Evolutionary conservation across 345 rosid species (phyloP).

Genomic region (Combretum micranthum): DNA sequence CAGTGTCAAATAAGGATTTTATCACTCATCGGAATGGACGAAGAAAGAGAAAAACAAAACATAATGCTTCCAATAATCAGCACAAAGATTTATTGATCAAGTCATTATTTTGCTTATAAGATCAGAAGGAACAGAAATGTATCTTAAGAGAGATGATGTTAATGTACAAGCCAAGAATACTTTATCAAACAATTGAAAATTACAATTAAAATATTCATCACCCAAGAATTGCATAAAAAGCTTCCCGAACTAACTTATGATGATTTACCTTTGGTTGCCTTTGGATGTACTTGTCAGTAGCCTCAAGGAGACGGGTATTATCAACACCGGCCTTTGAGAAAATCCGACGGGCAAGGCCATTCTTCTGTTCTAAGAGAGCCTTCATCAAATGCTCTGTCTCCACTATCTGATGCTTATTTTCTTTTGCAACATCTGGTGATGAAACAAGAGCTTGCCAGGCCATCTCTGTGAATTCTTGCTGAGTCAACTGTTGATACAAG

Average conservation of each 20-base stretch:
- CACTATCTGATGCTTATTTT: slow-evolving; percentile 94
- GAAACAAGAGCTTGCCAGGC: slow-evolving; percentile 99
- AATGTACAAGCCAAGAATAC: too few relatives aligned
- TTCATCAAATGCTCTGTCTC: slow-evolving; percentile 98
- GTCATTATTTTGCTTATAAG: too few relatives aligned
- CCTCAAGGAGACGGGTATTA: slow-evolving; percentile 83
- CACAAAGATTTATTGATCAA: too few relatives aligned
- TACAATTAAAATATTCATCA: not conserved
- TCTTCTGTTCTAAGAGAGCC: slow-evolving; percentile 93
- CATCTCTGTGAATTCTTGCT: slow-evolving; percentile 96
- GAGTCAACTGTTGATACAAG: slow-evolving; percentile 56
- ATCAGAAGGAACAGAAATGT: too few relatives aligned
- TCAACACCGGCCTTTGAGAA: slow-evolving; percentile 82
- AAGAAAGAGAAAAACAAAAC: too few relatives aligned
- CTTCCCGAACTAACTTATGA: not conserved
- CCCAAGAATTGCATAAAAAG: not conserved
- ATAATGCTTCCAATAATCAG: too few relatives aligned
- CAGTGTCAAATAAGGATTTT: too few relatives aligned
- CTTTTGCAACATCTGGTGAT: slow-evolving; percentile 89
- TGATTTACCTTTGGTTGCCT: slow-evolving; percentile 84
- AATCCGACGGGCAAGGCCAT: slow-evolving; percentile 92
- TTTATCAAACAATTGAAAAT: too few relatives aligned
- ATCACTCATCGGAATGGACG: too few relatives aligned
- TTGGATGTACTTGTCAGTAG: slow-evolving; percentile 79
- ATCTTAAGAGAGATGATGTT: too few relatives aligned